Base-by-base conservation (phyloP, 2,329 filamentous ascomycete species). In the Thielaviopsis populi region DNA sequence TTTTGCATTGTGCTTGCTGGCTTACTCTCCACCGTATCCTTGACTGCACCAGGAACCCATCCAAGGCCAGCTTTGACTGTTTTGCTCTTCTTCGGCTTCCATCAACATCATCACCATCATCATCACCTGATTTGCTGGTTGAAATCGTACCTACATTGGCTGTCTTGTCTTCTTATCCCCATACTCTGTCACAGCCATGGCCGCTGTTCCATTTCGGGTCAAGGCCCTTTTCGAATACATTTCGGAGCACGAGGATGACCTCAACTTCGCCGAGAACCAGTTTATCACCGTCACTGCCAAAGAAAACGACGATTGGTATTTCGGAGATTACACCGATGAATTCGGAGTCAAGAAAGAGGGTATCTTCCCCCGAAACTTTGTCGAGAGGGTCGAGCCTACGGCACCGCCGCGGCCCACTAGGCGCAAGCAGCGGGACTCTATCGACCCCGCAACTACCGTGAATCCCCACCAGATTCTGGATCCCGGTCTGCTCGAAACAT, bases 311-410 rank as follows among this genome's bases (percentile, higher is more conserved):
- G 95, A 97, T 73, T 97, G 91, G 94, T 95, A 94, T 73, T 83
- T 83, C 68, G 92, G 94, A 69, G 87, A 94, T 74, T 96, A 96
- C 73, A 77, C 85, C 68, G 89, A 95, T 74, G 83, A 84, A 66
- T 75, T 79, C 62, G 94, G 94, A 64, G 76, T 74, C 67, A 90
- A 86, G 74, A 83, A 85, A 72, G 85, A 91, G 71, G 92, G 92
- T 69, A 88, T 96, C 70, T 97, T 96, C 74, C 92, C 91, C 61
- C 87, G 88, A 73, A 99, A 97, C 76, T 99, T 99, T 73, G 94
- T 99, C 71, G 94, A 99, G 75, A 90, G 87, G 76, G 95, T 90
- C 75, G 92, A 97, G 74, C 94, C 94, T 43, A 87, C 85, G 64
- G 87, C 92, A 68, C 94, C 94, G 66, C 90, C 91, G 66, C 85